Base-by-base conservation (phyloP, 352 stramenopile species). In the Globisporangium nodosum region DNA sequence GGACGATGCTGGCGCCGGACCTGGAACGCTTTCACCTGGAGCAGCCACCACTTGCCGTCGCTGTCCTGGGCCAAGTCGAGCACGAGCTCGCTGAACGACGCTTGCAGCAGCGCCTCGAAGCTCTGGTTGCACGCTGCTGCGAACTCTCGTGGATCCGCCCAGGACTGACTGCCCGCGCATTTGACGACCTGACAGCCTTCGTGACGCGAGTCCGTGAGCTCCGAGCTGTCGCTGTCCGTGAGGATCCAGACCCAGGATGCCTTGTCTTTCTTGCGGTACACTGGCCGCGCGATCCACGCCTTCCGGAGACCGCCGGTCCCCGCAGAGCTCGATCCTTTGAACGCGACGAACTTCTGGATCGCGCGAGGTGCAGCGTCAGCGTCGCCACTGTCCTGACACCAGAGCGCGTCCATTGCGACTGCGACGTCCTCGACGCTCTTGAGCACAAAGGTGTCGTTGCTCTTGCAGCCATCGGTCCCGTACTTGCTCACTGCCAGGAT, bases 21-120 rank as follows among this genome's bases (percentile, higher is more conserved):
- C 13, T 78, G 69, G 40, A 92, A 88, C 2, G 78, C 74, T 52
- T 92, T 88, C 8, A 92, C 66, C 54, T 92, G 81, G 8, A 90
- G 57, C 9, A 88, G 46, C 78, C 79, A 87, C 81, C 81, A 90
- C 27, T 49, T 40, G 4, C 83, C 79, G 49, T 68, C 54, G 2
- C 31, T 46, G 43, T 85, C 75, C 58, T 92, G 77, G 0, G 84
- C 43, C 27, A 90, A 60, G 64, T 90, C 82, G 20, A 85, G 45
- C 9, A 76, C 77, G 3, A 90, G 35, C 54, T 85, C 72, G 6
- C 47, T 67, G 21, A 91, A 73, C 12, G 70, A 69, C 21, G 76
- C 50, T 18, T 63, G 59, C 18, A 90, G 21, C 21, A 70, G 27
- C 18, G 56, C 54, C 24, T 88, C 81, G 30, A 90, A 48, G 24